Evolutionary conservation across 78 protist genomes (phyloP).

Genomic region (Bigelowiella natans): DNA sequence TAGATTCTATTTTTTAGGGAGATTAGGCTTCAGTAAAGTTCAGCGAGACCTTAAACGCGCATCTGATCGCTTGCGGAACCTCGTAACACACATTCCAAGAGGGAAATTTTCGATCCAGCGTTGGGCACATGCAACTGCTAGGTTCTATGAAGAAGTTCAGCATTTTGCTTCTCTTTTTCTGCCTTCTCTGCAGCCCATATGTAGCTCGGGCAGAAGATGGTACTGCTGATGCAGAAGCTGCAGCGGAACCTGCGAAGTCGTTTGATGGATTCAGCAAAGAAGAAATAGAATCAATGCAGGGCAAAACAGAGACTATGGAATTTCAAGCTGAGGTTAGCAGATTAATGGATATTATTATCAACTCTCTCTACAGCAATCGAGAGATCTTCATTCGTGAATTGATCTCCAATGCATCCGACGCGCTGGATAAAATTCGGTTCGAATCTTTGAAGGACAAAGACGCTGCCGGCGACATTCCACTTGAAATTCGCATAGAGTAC

Average conservation of each 20-base stretch:
- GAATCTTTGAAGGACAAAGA: constrained; percentile 67
- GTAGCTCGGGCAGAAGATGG: background rate
- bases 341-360: constrained; percentile 90
- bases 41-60: no score
- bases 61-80: no score
- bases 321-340: constrained; percentile 91
- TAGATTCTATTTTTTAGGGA: no score
- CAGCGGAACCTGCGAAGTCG: background rate
- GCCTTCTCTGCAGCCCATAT: no score
- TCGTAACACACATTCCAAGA: no score
- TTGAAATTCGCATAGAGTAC: constrained; percentile 57
- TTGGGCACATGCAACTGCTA: no score
- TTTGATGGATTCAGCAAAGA: background rate
- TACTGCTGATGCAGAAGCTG: background rate
- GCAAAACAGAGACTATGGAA: background rate
- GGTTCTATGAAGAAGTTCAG: no score
- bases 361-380: constrained; percentile 91
- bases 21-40: no score
- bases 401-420: constrained; percentile 92
- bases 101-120: no score
- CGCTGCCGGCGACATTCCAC: constrained; percentile 63
- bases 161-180: no score
- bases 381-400: constrained; percentile 97
- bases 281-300: background rate
- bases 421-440: constrained; percentile 80